Evolutionary conservation across 164 flowering plant species (phyloP), one percentile per base, ranked within the genome.

Genomic region (Saururus chinensis): DNA sequence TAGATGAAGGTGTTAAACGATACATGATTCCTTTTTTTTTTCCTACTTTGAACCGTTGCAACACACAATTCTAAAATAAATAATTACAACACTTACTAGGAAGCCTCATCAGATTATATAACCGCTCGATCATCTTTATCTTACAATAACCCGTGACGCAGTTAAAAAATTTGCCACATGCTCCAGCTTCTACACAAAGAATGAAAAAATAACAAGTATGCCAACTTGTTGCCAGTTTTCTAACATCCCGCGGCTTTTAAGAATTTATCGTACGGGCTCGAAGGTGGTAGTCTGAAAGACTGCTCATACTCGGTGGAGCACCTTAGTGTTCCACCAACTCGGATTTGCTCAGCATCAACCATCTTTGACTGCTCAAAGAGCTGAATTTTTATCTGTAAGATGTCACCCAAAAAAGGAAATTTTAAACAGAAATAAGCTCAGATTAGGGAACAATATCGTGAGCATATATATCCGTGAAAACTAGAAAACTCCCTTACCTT

Each of bases 201-300:
- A 67, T 67, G 37, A 66, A 66, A 66, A 48, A 67, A 67, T 55
- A n/a, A 41, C 65, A 21, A 10, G 13, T 25, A 21, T 59, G 19
- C 41, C 21, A 25, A 49, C 53, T 37, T 19, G 57, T 25, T 53
- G 37, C 35, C 53, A 26, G 1, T 4, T 13, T 56, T 10, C 77
- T 69, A 84, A 75, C 97, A 86, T 70, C 97, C 93, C 21, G 97
- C 97, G 4, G 97, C 95, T 77, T 88, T 88, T 72, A 91, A 71
- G 77, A 91, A 91, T 60, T 86, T 88, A 77, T 91, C 97, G 20
- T 84, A 91, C 1, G 97, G 97, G 68, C 97, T 91, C 30, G 97
- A 75, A 69, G 97, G 91, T 9, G 97, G 97, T 65, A 91, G 61
- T 64, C 83, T 72, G 70, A 91, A 88, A 51, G 88, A 83, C 51